Base-by-base conservation (phyloP, 768 basidiomycete genomes). In the Pluteus cervinus region DNA sequence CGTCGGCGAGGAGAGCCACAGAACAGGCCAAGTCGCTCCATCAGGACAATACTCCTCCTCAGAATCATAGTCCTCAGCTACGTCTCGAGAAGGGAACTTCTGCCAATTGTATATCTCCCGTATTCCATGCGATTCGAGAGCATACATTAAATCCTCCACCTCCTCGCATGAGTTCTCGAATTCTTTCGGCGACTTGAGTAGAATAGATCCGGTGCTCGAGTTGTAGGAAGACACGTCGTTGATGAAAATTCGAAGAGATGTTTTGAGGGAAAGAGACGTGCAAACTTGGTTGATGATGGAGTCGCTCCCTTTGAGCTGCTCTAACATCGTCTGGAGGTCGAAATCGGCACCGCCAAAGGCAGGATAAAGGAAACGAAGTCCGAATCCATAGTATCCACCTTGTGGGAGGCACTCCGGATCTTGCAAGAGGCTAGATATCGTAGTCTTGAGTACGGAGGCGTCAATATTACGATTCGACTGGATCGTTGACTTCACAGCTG, bases 351-450 rank as follows among this genome's bases (percentile, higher is more conserved):
- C 24, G 8, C n/a, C 16, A 17, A 23, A 39, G 36, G 65, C 36
- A 2, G 64, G 60, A 40, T 70, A 72, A 34, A 49, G 46, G 47
- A 65, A 58, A 1, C 46, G 46, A 7, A 72, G 49, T 5, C 61
- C 58, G 33, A 71, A 74, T 3, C 58, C 63, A 11, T 73, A 51
- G 9, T 38, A 47, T 1, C 69, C 68, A 5, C 69, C 67, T 3
- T 59, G 23, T 0, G 65, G 58, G 6, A 74, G 51, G 40, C 69
- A 64, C 2, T 32, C 21, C 2, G 47, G 38, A 36, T 66, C 55
- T 3, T 43, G 21, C 4, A 72, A 50, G 11, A 71, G 55, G 7
- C 41, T 33, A 3, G 41, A 58, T 34, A 46, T 46, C 22, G 36
- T 24, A 14, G 33, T 32, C 10, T 38, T 41, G 17, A 43, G 39